phyloP scores from a whole-genome alignment of 169 alveolate species.

The Besnoitia besnoiti region DNA sequence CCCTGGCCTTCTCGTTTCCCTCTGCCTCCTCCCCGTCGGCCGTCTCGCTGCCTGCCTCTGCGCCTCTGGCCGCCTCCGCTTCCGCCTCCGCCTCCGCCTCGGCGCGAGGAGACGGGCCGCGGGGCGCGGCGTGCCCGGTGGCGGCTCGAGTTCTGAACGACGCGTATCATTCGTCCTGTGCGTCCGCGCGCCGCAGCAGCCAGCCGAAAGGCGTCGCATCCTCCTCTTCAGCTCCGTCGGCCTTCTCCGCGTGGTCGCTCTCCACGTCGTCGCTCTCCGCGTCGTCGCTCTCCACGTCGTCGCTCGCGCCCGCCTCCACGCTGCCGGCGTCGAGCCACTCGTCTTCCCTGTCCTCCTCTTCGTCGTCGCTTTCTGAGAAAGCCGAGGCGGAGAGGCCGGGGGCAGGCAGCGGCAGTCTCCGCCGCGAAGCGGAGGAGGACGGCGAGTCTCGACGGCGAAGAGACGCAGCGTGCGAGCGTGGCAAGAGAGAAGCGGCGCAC shows the following conservation, averaged over 20 bases:
- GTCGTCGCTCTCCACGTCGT: not conserved
- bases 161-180: not conserved
- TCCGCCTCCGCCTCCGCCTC: not conserved
- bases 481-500: not conserved
- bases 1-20: not conserved
- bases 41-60: not conserved
- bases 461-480: not conserved
- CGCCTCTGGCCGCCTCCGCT: not conserved
- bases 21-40: not conserved
- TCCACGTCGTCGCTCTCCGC: not conserved
- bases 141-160: not conserved
- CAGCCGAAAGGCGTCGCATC: not conserved
- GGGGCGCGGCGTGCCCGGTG: not conserved
- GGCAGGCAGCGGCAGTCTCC: not conserved
- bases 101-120: not conserved
- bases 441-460: too few species aligned
- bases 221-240: not conserved
- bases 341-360: not conserved
- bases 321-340: not conserved
- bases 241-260: not conserved
- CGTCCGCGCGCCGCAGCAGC: not conserved
- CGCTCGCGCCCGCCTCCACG: not conserved
- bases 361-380: not conserved
- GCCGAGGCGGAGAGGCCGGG: not conserved
- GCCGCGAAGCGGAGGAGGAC: too few species aligned